Evolutionary conservation across 345 rosid genomes (phyloP).

Genomic region (Salix dunnii): DNA sequence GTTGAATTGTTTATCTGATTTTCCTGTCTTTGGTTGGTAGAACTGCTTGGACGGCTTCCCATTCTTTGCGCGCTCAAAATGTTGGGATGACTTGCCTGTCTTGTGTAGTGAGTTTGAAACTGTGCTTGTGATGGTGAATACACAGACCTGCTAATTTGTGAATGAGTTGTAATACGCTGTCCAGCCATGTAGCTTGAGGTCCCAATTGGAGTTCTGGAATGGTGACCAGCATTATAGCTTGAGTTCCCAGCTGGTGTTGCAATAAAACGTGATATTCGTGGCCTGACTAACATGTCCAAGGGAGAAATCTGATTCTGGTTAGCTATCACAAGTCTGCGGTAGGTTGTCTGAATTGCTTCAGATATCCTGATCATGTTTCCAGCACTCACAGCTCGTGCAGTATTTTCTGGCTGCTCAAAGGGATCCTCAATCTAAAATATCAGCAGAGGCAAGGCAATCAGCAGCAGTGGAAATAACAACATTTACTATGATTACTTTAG

Average conservation of each 20-base stretch:
- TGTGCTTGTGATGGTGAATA: slow-evolving; percentile 26
- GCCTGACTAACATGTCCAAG: slow-evolving; percentile 37
- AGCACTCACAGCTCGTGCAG: slow-evolving; percentile 62
- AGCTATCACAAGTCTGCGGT: slow-evolving; percentile 25
- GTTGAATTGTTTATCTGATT: background rate
- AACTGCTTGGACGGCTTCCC: too few relatives aligned
- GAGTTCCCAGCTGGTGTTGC: slow-evolving; percentile 15
- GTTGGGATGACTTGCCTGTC: slow-evolving; percentile 6
- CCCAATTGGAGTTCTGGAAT: slow-evolving; percentile 19
- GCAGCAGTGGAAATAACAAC: background rate
- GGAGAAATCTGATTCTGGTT: slow-evolving; percentile 32
- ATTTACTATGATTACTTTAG: background rate
- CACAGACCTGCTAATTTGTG: slow-evolving; percentile 15
- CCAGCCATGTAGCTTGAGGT: slow-evolving; percentile 11
- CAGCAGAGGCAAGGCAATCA: background rate
- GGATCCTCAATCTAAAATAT: slow-evolving; percentile 80
- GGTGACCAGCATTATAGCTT: slow-evolving; percentile 13
- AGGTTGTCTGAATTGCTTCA: slow-evolving; percentile 48
- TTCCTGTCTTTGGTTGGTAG: too few relatives aligned
- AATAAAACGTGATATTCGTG: slow-evolving; percentile 25
- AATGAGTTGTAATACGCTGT: slow-evolving; percentile 7
- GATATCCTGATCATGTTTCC: slow-evolving; percentile 51
- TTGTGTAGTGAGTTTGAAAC: slow-evolving; percentile 15
- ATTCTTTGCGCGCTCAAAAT: background rate
- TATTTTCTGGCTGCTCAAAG: slow-evolving; percentile 76